Conservation (phyloP, 345 rosid species). For the Rhizophora mangle region DNA sequence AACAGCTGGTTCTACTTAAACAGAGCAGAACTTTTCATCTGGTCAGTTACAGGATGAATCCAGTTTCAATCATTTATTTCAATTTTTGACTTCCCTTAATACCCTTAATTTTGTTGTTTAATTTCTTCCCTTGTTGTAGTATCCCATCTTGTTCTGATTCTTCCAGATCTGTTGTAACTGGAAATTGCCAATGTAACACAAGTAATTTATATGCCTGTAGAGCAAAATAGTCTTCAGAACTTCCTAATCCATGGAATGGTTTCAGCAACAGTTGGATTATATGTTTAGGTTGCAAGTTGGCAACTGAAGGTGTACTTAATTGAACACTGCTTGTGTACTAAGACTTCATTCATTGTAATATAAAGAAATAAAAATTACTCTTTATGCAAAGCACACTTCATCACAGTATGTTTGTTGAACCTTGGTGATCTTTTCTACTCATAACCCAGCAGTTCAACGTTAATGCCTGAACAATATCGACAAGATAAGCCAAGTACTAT, state of each 20-base stretch:
- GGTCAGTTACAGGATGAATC: conserved; percentile 13
- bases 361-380: conserved; percentile 1
- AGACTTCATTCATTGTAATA: conserved; percentile 10
- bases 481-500: too few relatives aligned
- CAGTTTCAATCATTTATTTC: conserved; percentile 11
- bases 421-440: too few relatives aligned
- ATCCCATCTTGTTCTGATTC: conserved; percentile 35
- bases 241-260: conserved; percentile 24
- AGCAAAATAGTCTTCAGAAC: conserved; percentile 22
- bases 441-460: too few relatives aligned
- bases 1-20: conserved; percentile 21
- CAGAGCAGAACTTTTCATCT: conserved; percentile 6
- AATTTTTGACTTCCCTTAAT: neutral
- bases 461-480: too few relatives aligned
- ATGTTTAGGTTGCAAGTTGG: conserved; percentile 20
- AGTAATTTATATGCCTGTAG: conserved; percentile 13
- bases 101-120: too few relatives aligned
- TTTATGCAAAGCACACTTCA: too few relatives aligned
- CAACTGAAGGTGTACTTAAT: conserved; percentile 24
- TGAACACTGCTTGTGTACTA: conserved; percentile 16
- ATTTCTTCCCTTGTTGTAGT: conserved; percentile 35
- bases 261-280: conserved; percentile 4
- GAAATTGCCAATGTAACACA: conserved; percentile 31
- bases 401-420: too few relatives aligned
- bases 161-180: conserved; percentile 30